These are phyloP conservation scores for Rosa lucieae DNA, from an alignment of 306 rosid species.

Conservation along the genomic window DNA sequence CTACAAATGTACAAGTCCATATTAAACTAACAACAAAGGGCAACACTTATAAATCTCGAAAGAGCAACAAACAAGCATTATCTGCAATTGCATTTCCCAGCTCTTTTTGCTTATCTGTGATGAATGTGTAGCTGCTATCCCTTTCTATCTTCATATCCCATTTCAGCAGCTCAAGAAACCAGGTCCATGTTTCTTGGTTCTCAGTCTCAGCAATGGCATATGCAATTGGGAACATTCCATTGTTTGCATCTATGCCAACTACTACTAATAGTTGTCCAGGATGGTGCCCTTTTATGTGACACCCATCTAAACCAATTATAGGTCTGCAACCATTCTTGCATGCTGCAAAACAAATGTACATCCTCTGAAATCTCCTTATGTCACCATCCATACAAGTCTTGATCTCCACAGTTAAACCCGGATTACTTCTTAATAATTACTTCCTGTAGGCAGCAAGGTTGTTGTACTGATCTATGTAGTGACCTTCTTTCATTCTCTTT, in stretches of 20 bases:
- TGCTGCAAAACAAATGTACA: background rate
- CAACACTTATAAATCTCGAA: too few species aligned
- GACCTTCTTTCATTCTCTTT: too few species aligned
- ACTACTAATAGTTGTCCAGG: background rate
- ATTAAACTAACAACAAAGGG: too few species aligned
- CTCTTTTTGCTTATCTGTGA: background rate
- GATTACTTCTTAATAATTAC: too few species aligned
- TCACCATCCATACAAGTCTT: too few species aligned
- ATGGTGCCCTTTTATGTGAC: background rate
- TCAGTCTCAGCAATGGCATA: background rate
- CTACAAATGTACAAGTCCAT: too few species aligned
- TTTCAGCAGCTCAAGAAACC: background rate
- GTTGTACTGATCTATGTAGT: too few species aligned
- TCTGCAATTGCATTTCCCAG: background rate
- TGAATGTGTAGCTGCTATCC: background rate
- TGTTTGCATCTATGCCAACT: background rate
- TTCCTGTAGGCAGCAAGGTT: too few species aligned
- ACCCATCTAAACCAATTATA: background rate
- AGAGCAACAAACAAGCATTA: background rate
- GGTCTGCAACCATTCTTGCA: background rate
- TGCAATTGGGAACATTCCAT: background rate
- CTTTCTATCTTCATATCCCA: background rate
- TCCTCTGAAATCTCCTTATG: background rate
- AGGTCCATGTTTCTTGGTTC: background rate
- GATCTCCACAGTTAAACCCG: too few species aligned